These are phyloP conservation scores for Fusarium circinatum DNA, from an alignment of 2,329 filamentous ascomycete species.

Conservation along the genomic window DNA sequence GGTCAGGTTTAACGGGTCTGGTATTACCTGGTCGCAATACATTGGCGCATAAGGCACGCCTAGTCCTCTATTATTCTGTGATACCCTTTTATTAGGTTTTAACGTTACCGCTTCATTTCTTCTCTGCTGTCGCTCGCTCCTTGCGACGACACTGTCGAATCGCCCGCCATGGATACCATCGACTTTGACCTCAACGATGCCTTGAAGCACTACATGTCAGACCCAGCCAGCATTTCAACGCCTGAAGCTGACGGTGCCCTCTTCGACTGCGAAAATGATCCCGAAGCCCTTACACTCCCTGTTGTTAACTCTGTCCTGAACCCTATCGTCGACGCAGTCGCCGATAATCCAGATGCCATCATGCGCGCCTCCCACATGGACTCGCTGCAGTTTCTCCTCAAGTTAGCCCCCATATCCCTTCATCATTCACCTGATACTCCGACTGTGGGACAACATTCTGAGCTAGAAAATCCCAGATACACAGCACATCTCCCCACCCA, in stretches of 20 bases:
- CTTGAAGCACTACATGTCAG: constrained; percentile 96
- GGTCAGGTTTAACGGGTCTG: constrained; percentile 28
- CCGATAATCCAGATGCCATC: constrained; percentile 90
- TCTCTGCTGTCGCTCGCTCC: constrained; percentile 19
- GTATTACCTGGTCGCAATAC: constrained; percentile 11
- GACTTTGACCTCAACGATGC: constrained; percentile 97
- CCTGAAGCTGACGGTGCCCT: constrained; percentile 86
- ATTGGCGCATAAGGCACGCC: constrained; percentile 1
- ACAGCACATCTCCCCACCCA: constrained; percentile 81
- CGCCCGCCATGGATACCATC: constrained; percentile 73
- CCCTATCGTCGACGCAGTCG: constrained; percentile 90
- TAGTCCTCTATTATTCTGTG: constrained; percentile 9
- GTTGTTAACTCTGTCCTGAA: constrained; percentile 89
- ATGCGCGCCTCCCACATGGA: constrained; percentile 83
- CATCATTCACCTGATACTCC: constrained; percentile 34
- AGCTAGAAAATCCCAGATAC: constrained; percentile 75
- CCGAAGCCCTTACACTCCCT: constrained; percentile 79
- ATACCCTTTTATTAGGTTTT: constrained; percentile 25
- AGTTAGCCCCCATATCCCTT: constrained; percentile 77
- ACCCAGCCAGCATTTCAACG: constrained; percentile 83
- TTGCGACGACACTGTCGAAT: constrained; percentile 30
- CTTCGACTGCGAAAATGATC: constrained; percentile 91
- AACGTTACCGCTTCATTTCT: constrained; percentile 17
- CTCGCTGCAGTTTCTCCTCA: constrained; percentile 93
- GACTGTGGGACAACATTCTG: constrained; percentile 44